phyloP scores from a whole-genome alignment of 495 filamentous ascomycete species.

The Hypoxylon fragiforme region DNA sequence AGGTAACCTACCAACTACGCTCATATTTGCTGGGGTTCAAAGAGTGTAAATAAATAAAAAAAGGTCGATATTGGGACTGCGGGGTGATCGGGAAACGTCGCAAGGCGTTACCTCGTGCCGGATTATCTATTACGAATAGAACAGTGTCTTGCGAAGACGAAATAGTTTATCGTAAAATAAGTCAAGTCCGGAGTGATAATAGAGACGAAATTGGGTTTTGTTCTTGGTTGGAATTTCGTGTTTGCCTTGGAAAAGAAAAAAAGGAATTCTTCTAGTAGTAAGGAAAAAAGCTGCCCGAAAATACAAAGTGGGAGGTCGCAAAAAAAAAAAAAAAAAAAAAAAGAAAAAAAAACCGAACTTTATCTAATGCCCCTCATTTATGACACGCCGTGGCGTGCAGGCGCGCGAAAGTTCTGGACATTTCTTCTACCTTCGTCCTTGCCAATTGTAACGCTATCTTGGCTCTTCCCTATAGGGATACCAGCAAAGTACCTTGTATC shows the following conservation, averaged over 20 bases:
- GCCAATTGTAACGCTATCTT: conserved; percentile 11
- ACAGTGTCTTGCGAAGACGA: conserved; percentile 4
- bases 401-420: conserved; percentile 30
- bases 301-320: conserved; percentile 33
- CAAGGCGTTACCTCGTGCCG: conserved; percentile 19
- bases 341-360: too few relatives aligned
- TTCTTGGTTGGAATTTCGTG: conserved; percentile 21
- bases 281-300: conserved; percentile 39
- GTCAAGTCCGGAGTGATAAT: neutral
- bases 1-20: conserved; percentile 42
- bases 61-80: conserved; percentile 27
- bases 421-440: conserved; percentile 23
- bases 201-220: conserved; percentile 15
- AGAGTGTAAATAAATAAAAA: conserved; percentile 21
- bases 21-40: conserved; percentile 47
- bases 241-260: conserved; percentile 19
- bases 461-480: neutral
- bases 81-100: conserved; percentile 29
- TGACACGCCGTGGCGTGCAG: conserved; percentile 18
- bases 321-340: too few relatives aligned
- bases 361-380: conserved; percentile 32
- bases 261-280: conserved; percentile 12
- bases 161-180: conserved; percentile 9
- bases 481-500: neutral
- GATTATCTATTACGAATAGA: conserved; percentile 20